Base-by-base conservation (phyloP, 441 rosid species). In the Manihot esculenta region DNA sequence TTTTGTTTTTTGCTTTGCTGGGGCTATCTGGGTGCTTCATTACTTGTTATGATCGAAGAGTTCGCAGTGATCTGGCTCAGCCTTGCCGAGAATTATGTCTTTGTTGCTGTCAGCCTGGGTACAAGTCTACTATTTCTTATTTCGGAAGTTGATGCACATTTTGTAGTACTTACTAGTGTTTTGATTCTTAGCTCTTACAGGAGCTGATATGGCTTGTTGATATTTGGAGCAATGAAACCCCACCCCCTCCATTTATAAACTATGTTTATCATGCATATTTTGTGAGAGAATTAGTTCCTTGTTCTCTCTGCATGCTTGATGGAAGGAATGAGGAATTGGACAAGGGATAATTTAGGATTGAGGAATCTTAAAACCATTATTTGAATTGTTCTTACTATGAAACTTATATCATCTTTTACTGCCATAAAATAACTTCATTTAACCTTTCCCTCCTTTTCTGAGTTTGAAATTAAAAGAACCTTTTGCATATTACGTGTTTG, bases 61-160 rank as follows among this genome's bases (percentile, higher is more conserved):
- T 96, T 72, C 93, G 98, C 65, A 93, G 77, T 86, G 99, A 93
- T 83, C 84, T 93, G 84, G 98, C 97, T 68, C 99, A 93, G 79
- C 99, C 97, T 63, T 96, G 97, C 80, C 87, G 97, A 78, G 98
- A 96, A 80, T 82, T 96, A 74, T 96, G 97, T 77, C 96, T 96
- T 24, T 93, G 98, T 77, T 96, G 98, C 90, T 93, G 99, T 82
- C 98, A 93, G 64, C 99, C 97, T 3, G 99, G 99, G 99, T 96
- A 94, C 69, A 8, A 35, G 1, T 74, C 64, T 71, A 44, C 63
- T 75, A 5, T 68, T 4, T 66, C 11, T 72, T 70, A 33, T 70
- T 41, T 33, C 27, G 38, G 66, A 48, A 56, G 62, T 66, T 55
- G 51, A 68, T 69, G 47, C 63, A 55, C n/a, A 33, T 26, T 6